Base-by-base conservation (phyloP, 768 basidiomycete genomes). In the Mycena vitilis region DNA sequence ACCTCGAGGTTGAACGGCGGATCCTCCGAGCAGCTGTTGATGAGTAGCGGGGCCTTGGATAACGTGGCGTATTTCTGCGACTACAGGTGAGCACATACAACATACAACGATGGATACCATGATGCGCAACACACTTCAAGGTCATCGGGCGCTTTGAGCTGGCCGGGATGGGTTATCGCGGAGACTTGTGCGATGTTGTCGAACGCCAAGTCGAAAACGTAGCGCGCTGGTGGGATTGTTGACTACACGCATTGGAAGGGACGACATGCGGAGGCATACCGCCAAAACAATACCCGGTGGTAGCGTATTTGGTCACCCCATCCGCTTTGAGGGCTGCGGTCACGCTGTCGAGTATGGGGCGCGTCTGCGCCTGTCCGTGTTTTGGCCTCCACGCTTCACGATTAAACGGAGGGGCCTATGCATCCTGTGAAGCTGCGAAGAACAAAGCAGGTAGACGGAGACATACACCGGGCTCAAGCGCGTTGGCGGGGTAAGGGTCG, bases 241-340 rank as follows among this genome's bases (percentile, higher is more conserved):
- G 12, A 36, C 1, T 34, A 18, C 1, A 36, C 1, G 13, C 7
- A 11, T 7, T 36, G 36, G 11, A n/a, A 37, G 53, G 10, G 34
- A 30, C 25, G 13, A 40, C 2, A 9, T 45, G 16, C 3, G 44
- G 12, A 15, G 40, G 22, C 30, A 60, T 64, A 76, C 71, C 84
- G 38, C 82, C 82, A 66, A 81, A 81, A 73, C 85, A 85, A 74
- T 81, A 84, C 0, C 84, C 83, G 0, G 79, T 80, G 10, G 82
- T 81, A 0, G 75, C 83, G 63, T 86, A 79, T 16, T 72, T 66
- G 3, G 76, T 78, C 18, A 86, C 78, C 49, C 65, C 64, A 2
- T 51, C 12, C 10, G 11, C 45, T 16, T 57, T 57, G 2, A 65
- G 56, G 0, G 37, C 48, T 18, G 68, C 75, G 42, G 84, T 74